These are phyloP conservation scores for Lasiodiplodia hormozganensis DNA, from an alignment of 2,329 filamentous ascomycete genomes.

Conservation along the genomic window DNA sequence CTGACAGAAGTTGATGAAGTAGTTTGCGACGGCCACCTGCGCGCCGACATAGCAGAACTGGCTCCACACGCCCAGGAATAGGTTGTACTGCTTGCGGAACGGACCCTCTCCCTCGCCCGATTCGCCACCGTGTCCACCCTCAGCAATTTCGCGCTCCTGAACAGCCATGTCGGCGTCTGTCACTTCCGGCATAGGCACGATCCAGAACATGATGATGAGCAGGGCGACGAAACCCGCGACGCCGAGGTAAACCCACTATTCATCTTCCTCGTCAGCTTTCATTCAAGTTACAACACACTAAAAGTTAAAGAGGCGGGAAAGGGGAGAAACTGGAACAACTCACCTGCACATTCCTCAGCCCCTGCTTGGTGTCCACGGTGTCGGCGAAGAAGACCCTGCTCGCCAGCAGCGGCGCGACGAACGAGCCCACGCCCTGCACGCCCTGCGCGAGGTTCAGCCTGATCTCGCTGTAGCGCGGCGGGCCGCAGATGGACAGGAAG, in stretches of 20 bases:
- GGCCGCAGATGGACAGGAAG: slow-evolving; percentile 68
- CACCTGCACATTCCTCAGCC: slow-evolving; percentile 50
- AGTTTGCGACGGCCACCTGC: slow-evolving; percentile 26
- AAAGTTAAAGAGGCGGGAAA: not conserved
- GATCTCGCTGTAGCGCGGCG: slow-evolving; percentile 65
- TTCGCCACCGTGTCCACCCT: not conserved
- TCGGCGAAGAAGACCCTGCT: slow-evolving; percentile 61
- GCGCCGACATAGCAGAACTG: slow-evolving; percentile 26
- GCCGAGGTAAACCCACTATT: slow-evolving; percentile 66
- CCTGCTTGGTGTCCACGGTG: slow-evolving; percentile 48
- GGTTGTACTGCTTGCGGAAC: slow-evolving; percentile 34
- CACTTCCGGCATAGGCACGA: slow-evolving; percentile 67
- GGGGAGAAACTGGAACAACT: not conserved
- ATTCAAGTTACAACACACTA: too few relatives aligned
- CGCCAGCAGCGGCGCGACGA: slow-evolving; percentile 66
- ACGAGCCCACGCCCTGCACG: slow-evolving; percentile 67
- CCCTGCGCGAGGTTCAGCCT: slow-evolving; percentile 67
- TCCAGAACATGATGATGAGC: slow-evolving; percentile 66
- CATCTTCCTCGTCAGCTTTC: not conserved
- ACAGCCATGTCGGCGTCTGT: slow-evolving; percentile 66
- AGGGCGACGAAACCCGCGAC: slow-evolving; percentile 67
- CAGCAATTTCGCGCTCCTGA: slow-evolving; percentile 27
- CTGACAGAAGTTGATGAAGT: slow-evolving; percentile 32
- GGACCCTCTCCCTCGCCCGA: not conserved
- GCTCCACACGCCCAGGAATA: slow-evolving; percentile 23